Evolutionary conservation across 2,329 filamentous ascomycete genomes (phyloP).

Genomic region (Verticillium longisporum): DNA sequence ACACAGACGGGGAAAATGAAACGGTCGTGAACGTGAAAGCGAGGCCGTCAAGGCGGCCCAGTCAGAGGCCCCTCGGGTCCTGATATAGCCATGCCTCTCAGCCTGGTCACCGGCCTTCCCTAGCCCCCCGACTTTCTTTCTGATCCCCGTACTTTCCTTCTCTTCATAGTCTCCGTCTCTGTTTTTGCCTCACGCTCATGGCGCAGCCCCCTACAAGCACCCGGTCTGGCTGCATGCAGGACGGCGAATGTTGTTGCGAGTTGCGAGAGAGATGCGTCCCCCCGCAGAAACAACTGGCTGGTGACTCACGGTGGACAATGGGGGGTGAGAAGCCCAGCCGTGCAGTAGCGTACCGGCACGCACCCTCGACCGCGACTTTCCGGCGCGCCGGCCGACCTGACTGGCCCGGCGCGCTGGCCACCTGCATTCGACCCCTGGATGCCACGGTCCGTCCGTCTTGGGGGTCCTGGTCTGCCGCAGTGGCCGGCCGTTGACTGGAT

Average conservation of each 20-base stretch:
- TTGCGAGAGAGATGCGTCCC: too few species aligned
- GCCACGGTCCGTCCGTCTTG: background rate
- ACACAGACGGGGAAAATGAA: background rate
- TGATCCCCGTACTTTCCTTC: background rate
- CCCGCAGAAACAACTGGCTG: background rate
- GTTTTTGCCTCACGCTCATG: background rate
- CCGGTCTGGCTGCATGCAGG: too few species aligned
- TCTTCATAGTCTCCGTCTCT: background rate
- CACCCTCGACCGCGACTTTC: background rate
- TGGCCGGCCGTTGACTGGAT: background rate
- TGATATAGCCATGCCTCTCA: background rate
- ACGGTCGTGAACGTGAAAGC: background rate
- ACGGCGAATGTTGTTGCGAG: too few species aligned
- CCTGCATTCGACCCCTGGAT: background rate
- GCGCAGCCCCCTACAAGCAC: background rate
- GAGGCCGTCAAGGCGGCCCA: background rate
- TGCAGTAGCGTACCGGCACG: background rate
- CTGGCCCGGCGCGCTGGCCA: background rate
- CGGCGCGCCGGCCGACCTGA: background rate
- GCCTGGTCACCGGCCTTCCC: background rate
- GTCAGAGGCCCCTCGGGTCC: background rate
- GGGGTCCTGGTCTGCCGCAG: background rate
- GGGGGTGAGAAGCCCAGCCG: background rate
- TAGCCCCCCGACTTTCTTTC: background rate
- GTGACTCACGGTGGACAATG: background rate